A percentile compares a stretch with the other conserved stretches of the same genome.
These are phyloP conservation scores for Clarkia xantiana DNA, from an alignment of 345 rosid species.

Conservation along the genomic window DNA sequence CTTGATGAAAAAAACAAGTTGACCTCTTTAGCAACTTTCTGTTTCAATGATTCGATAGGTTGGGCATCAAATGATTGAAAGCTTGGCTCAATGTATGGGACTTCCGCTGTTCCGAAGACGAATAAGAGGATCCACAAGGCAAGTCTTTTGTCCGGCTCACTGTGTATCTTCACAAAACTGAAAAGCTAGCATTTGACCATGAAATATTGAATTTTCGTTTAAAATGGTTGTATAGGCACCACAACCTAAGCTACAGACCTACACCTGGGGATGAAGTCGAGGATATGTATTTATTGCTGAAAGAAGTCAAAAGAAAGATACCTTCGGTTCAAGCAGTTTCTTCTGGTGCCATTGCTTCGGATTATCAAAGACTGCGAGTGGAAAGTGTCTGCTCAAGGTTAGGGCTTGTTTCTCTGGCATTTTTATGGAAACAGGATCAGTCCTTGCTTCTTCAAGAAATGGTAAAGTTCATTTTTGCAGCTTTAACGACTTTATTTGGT, in stretches of 20 bases:
- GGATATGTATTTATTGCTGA: conserved; percentile 71
- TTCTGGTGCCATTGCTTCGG: conserved; percentile 97
- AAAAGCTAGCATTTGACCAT: neutral
- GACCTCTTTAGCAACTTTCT: no score
- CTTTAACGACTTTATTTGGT: conserved; percentile 4
- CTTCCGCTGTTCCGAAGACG: conserved; percentile 70
- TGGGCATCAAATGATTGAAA: conserved; percentile 79
- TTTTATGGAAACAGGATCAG: conserved; percentile 97
- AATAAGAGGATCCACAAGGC: conserved; percentile 78
- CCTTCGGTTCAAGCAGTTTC: conserved; percentile 71
- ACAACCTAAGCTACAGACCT: conserved; percentile 48
- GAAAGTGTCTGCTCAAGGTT: conserved; percentile 96
- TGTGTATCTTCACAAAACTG: neutral
- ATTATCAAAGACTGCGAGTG: conserved; percentile 86
- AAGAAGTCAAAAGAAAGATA: conserved; percentile 72
- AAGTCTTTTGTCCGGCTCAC: conserved; percentile 13
- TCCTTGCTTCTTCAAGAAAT: conserved; percentile 84
- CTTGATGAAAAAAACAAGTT: no score
- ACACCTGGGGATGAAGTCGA: conserved; percentile 88
- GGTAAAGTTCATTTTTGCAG: conserved; percentile 35
- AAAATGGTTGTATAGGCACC: conserved; percentile 31
- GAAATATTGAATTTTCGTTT: no score
- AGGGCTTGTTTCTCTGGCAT: conserved; percentile 95
- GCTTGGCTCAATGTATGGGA: conserved; percentile 86
- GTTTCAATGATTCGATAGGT: conserved; percentile 26